Evolutionary conservation across 2,329 filamentous ascomycete species (phyloP), one percentile per base, ranked within the genome.

Genomic region (Monosporascus ibericus): DNA sequence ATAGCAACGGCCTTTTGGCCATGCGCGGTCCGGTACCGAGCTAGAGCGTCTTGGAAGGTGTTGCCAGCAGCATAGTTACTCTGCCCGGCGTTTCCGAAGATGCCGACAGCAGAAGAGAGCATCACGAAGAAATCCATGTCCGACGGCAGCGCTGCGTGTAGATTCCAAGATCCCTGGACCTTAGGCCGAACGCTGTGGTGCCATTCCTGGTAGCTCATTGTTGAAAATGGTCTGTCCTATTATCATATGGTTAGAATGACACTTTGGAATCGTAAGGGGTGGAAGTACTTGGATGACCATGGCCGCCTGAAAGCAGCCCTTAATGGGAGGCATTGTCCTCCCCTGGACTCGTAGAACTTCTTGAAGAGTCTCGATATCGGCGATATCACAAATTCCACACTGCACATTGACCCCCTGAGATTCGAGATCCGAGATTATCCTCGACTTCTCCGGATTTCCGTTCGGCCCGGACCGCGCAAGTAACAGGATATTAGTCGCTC

Each of bases 41-140:
- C 58, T 2, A 67, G 51, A 6, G 40, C 48, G n/a, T 59, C 55
- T 20, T 69, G 63, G 56, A 65, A 73, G 1, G 68, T 65, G 42
- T 68, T 68, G 6, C 62, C 70, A 3, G 70, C 70, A 3, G 66
- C 60, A 53, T 74, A 74, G 52, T 73, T 73, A 36, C 44, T 18
- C 30, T 57, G 40, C n/a, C 40, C 20, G 18, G 18, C n/a, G 40
- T 22, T 44, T 18, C 40, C 40, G 17, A 44, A 44, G 11, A 44
- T 44, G 6, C 40, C 40, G n/a, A 20, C 20, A 22, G 20, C n/a
- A 18, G 40, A 44, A 22, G 40, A 44, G n/a, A 44, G 40, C 17
- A 44, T 44, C 11, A 44, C 20, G 5, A 44, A 44, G 40, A 44
- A 44, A 22, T 44, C 40, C 17, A 44, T 17, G 9, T 22, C 17